Conservation (phyloP, 768 basidiomycete species). For the Mrakia gelida region DNA sequence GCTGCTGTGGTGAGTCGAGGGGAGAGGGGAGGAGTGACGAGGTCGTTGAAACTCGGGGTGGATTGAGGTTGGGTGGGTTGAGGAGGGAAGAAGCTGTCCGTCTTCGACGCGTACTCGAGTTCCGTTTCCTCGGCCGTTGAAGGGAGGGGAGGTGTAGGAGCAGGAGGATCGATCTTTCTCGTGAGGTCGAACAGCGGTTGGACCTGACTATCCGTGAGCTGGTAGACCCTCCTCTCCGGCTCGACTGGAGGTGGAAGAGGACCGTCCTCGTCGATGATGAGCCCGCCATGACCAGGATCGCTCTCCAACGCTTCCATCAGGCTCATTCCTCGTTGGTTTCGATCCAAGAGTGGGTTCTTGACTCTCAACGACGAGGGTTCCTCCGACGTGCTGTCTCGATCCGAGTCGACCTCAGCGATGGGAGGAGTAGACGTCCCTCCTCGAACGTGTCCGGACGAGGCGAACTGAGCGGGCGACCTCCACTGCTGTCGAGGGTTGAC, state of each 20-base stretch:
- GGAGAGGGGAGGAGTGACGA: background rate
- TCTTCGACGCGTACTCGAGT: background rate
- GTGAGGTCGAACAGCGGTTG: background rate
- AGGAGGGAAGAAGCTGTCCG: background rate
- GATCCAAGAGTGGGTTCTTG: too few species aligned
- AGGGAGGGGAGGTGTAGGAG: background rate
- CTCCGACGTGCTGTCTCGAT: background rate
- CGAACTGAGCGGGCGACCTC: background rate
- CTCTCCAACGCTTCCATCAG: background rate
- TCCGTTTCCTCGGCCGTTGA: background rate
- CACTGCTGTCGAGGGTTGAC: background rate
- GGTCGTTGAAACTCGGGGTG: background rate
- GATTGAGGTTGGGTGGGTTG: background rate
- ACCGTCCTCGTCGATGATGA: background rate
- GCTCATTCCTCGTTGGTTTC: background rate
- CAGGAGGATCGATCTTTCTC: background rate
- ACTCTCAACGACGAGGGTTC: background rate
- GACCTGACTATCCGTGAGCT: too few species aligned
- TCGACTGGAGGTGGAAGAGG: too few species aligned
- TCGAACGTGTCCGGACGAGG: background rate
- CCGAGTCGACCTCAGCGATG: conserved; percentile 12
- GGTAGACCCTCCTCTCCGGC: background rate
- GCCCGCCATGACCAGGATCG: background rate
- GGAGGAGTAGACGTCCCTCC: conserved; percentile 13
- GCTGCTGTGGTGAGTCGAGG: background rate